Evolutionary conservation across 768 basidiomycete genomes (phyloP).

Genomic region (Clitopilus hobsonii): DNA sequence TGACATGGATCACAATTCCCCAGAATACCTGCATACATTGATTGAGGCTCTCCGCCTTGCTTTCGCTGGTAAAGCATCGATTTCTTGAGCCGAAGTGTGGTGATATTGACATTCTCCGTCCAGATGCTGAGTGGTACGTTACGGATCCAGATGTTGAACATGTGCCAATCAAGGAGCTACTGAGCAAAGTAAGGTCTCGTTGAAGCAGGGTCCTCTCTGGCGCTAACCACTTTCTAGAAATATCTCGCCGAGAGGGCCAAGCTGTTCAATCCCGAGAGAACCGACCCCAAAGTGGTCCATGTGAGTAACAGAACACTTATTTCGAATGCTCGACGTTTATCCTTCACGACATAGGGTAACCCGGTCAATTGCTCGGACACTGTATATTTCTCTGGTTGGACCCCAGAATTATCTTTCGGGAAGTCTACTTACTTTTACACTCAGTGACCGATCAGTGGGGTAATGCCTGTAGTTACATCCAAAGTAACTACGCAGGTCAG

Average conservation of each 20-base stretch:
- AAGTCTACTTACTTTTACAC: not conserved
- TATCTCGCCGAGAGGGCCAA: slow-evolving; percentile 80
- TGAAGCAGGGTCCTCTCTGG: not conserved
- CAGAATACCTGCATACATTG: slow-evolving; percentile 82
- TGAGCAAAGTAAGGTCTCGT: slow-evolving; percentile 64
- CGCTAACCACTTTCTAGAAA: slow-evolving; percentile 40
- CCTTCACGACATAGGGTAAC: slow-evolving; percentile 50
- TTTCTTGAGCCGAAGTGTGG: not conserved
- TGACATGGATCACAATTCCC: slow-evolving; percentile 87
- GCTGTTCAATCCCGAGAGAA: slow-evolving; percentile 67
- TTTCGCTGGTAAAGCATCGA: slow-evolving; percentile 58
- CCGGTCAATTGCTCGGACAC: slow-evolving; percentile 88
- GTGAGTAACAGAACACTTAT: slow-evolving; percentile 33
- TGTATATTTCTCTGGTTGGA: slow-evolving; percentile 82
- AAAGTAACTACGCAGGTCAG: slow-evolving; percentile 81
- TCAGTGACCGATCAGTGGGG: slow-evolving; percentile 82
- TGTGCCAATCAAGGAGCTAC: slow-evolving; percentile 74
- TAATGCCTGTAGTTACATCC: slow-evolving; percentile 85
- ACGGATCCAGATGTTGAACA: slow-evolving; percentile 79
- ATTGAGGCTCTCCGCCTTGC: slow-evolving; percentile 79
- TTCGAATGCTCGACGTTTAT: slow-evolving; percentile 8
- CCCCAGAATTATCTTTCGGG: not conserved
- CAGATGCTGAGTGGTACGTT: slow-evolving; percentile 89
- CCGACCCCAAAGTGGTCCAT: slow-evolving; percentile 62
- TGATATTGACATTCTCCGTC: not conserved